Evolutionary conservation across 2,329 filamentous ascomycete genomes (phyloP), one percentile per base, ranked within the genome.

Genomic region (Aureobasidium sp.): DNA sequence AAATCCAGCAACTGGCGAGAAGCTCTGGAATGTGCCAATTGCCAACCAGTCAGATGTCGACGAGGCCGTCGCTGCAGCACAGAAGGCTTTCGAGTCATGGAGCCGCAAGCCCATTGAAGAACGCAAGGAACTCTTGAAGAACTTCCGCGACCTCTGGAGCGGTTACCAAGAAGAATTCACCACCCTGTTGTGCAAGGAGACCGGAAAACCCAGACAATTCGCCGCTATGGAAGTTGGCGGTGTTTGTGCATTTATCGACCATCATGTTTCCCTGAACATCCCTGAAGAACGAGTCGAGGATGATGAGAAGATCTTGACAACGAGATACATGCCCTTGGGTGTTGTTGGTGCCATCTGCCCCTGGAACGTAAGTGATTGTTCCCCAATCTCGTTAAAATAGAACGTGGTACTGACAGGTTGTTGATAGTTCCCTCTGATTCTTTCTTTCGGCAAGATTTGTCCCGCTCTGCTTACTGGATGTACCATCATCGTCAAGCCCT

Each of bases 381-480:
- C 9, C 15, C 13, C 10, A 30, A 1, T 47, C 6, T 30, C 36
- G 21, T 21, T 21, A 21, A 21, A 21, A 21, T n/a, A 5, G 11
- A 3, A 39, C 3, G 21, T 10, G 16, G 25, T 34, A 27, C 52
- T 79, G 47, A 75, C 74, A 63, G 76, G 71, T 62, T 75, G 74
- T 30, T 81, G 76, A 73, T 81, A 80, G 70, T 79, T 81, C 63
- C 83, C 83, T 5, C 69, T 86, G n/a, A 68, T 79, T 27, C 71
- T 84, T 2, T 77, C 75, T 6, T 69, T 77, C 9, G 76, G 77
- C 59, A 87, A 87, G 70, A 74, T 87, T 30, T 79, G 77, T 1
- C 80, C 83, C 0, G 81, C 82, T 2, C 68, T 87, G 0, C 64
- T 86, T 39, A 82, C 84, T 0, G 72, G 72, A n/a, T 72, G 72